Percentiles rank a stretch among this genome's conserved stretches.
phyloP scores from a whole-genome alignment of 306 rosid species.

The Vigna trinervia region DNA sequence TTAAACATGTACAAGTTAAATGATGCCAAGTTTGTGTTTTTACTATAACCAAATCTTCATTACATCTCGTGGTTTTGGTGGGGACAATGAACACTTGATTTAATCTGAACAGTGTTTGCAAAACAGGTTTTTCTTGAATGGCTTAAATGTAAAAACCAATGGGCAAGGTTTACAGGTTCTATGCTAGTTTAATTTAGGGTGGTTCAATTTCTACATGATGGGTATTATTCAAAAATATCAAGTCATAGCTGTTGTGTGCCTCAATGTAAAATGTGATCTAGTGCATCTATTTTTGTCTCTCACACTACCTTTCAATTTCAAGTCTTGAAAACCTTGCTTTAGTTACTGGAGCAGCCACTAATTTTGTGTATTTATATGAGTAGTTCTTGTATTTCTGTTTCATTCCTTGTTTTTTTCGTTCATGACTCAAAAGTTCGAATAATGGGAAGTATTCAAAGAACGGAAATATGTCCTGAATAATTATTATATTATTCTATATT shows the following conservation, averaged over 20 bases:
- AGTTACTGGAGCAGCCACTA: neutral
- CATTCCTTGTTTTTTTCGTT: neutral
- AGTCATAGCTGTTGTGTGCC: neutral
- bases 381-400: neutral
- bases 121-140: slow-evolving; percentile 30
- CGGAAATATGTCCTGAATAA: neutral
- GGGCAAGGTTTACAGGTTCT: slow-evolving; percentile 54
- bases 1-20: neutral
- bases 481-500: neutral
- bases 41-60: neutral
- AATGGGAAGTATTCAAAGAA: neutral
- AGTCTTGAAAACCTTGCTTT: neutral
- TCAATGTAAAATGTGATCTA: neutral
- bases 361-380: neutral
- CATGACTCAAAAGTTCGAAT: neutral
- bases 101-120: slow-evolving; percentile 12
- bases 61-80: neutral
- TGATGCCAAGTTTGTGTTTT: slow-evolving; percentile 29
- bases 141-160: slow-evolving; percentile 46
- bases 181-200: neutral
- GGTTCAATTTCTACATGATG: neutral
- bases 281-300: neutral
- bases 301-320: neutral
- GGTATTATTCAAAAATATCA: neutral
- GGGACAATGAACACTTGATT: slow-evolving; percentile 2